Conservation (phyloP, 768 basidiomycete species). For the Phylloporus sp. region DNA sequence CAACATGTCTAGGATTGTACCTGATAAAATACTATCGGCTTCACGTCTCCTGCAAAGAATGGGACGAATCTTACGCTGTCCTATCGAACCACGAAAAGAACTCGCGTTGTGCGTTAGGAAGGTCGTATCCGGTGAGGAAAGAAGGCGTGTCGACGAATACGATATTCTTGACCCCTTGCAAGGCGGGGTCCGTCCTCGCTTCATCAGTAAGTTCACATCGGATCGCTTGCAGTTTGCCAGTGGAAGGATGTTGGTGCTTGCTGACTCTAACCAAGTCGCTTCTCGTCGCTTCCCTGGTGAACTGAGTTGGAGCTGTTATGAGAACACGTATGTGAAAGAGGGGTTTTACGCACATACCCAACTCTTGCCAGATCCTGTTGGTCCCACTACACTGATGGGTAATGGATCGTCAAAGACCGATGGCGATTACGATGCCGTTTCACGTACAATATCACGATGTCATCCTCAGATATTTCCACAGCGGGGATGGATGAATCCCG, state of each 20-base stretch:
- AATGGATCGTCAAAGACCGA: background rate
- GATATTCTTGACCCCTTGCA: conserved; percentile 2
- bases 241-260: conserved; percentile 1
- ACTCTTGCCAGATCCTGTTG: conserved; percentile 19
- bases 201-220: conserved; percentile 12
- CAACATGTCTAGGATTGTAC: background rate
- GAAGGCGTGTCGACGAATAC: conserved; percentile 24
- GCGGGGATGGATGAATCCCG: background rate
- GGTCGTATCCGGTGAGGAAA: conserved; percentile 11
- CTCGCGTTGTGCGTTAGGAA: conserved; percentile 3
- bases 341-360: conserved; percentile 10
- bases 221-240: conserved; percentile 5
- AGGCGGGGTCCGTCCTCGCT: background rate
- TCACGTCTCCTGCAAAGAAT: background rate
- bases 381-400: conserved; percentile 12
- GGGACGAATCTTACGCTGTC: background rate
- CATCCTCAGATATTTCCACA: conserved; percentile 7
- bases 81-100: conserved; percentile 1
- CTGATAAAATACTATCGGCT: background rate
- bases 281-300: conserved; percentile 10
- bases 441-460: conserved; percentile 22
- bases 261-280: background rate
- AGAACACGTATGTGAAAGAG: background rate
- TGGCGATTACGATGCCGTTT: background rate
- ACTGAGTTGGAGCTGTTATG: conserved; percentile 4